These are phyloP conservation scores for Lentinus tigrinus DNA, from an alignment of 768 basidiomycete genomes.

Conservation along the genomic window DNA sequence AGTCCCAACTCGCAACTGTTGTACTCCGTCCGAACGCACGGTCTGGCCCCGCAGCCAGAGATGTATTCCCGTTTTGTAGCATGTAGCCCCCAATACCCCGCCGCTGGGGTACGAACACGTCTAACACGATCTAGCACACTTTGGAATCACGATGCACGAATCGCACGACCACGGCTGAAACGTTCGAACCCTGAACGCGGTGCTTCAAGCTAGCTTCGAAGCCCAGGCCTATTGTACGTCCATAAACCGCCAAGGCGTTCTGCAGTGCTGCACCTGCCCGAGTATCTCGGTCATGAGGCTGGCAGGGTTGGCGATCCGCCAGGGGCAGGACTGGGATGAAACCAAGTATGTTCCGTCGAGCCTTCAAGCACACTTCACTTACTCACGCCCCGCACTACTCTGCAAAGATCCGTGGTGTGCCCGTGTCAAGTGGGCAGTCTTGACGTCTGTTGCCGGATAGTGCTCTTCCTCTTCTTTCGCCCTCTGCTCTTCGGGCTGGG, in stretches of 20 bases:
- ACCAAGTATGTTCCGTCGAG: neutral
- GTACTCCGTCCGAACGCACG: neutral
- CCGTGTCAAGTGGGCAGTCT: neutral
- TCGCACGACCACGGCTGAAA: neutral
- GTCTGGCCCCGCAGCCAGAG: constrained; percentile 3
- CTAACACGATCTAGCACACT: too few relatives aligned
- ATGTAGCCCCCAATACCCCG: constrained; percentile 2
- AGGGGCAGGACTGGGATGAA: neutral
- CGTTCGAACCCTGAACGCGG: too few relatives aligned
- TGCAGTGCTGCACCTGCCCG: neutral
- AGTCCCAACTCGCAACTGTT: neutral
- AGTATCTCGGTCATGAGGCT: neutral
- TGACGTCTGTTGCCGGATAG: neutral
- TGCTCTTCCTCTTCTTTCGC: neutral
- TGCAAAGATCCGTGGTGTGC: neutral
- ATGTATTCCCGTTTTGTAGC: constrained; percentile 11
- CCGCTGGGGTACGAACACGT: neutral
- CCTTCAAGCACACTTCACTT: neutral
- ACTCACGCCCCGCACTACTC: neutral
- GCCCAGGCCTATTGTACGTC: neutral
- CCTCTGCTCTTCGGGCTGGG: neutral
- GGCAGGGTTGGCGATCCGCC: neutral
- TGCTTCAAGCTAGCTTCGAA: too few relatives aligned
- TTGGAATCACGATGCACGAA: neutral
- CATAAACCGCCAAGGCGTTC: neutral